Evolutionary conservation across 495 filamentous ascomycete genomes (phyloP).

Genomic region (Barbatosphaeria neglecta): DNA sequence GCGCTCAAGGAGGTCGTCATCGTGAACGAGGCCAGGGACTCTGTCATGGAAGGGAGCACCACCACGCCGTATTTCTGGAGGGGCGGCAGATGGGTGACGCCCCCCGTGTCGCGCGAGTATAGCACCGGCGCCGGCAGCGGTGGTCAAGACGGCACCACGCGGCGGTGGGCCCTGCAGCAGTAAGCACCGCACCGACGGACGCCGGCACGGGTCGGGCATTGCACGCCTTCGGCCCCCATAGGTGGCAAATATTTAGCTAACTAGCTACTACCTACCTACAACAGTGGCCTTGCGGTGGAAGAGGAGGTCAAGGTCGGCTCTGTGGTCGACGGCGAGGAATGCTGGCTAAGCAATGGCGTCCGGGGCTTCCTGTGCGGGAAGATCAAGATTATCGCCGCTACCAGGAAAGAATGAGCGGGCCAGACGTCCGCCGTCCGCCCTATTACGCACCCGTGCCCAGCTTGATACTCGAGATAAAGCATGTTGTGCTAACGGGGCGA

Average conservation of each 20-base stretch:
- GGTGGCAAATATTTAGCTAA: constrained; percentile 5
- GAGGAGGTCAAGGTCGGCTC: constrained; percentile 39
- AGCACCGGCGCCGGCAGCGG: constrained; percentile 37
- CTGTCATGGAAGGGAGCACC: constrained; percentile 79
- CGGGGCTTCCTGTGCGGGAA: constrained; percentile 53
- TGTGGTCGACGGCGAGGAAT: constrained; percentile 59
- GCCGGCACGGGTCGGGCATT: too few species aligned
- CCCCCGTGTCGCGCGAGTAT: constrained; percentile 27
- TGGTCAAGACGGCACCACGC: constrained; percentile 71
- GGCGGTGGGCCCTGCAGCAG: constrained; percentile 65
- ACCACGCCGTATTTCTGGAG: constrained; percentile 73
- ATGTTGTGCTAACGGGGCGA: too few species aligned
- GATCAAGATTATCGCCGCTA: constrained; percentile 12
- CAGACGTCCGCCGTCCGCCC: too few species aligned
- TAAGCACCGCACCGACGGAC: constrained; percentile 11
- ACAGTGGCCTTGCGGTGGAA: constrained; percentile 48
- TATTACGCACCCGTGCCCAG: not conserved
- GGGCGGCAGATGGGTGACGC: constrained; percentile 55
- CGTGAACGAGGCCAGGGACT: constrained; percentile 44
- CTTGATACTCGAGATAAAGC: not conserved
- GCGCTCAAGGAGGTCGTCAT: constrained; percentile 62
- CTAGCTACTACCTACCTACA: too few species aligned
- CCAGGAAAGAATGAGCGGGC: too few species aligned
- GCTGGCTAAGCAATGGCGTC: constrained; percentile 81
- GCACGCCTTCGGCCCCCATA: not conserved